Base-by-base conservation (phyloP, 495 filamentous ascomycete genomes). In the Thermothielavioides terrestris region DNA sequence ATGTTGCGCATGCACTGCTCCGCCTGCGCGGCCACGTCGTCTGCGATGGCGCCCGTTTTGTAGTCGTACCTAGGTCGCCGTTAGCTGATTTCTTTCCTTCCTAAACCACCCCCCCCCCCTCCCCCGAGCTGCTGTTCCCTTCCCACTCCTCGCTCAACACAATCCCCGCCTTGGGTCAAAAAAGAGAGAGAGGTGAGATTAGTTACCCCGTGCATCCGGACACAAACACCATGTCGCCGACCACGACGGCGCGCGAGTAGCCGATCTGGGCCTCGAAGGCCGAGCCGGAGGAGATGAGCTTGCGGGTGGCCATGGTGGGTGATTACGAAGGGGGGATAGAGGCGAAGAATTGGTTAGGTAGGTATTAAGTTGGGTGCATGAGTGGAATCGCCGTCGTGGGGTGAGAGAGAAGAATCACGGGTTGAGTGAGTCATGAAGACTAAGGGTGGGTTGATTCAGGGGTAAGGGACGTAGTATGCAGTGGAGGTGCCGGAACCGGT, bases 171-270 rank as follows among this genome's bases (percentile, higher is more conserved):
- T n/a, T n/a, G n/a, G n/a, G n/a, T n/a, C n/a, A n/a, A n/a, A n/a
- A n/a, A n/a, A 27, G 38, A 38, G 42, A 21, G 40, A 34, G 20
- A 30, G 15, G 3, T n/a, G n/a, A 28, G 21, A 32, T 22, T 12
- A 27, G 22, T 52, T 40, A 68, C 64, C 68, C 67, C 1, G 67
- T 72, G 40, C 66, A 68, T 5, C 69, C 69, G 0, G 67, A 68
- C 0, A 72, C 69, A 41, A 72, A 68, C 8, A 70, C 45, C 35
- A 60, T 57, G 36, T 67, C 63, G 6, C 66, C 67, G 1, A 43
- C 36, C 15, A 72, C 57, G 4, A 72, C 66, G 28, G 69, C 69
- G 15, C 69, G 60, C 6, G 68, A 69, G 57, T 72, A 72, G 34
- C 66, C 69, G 20, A 72, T 72, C 46, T 68, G 51, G 17, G 55